Evolutionary conservation across 768 basidiomycete species (phyloP).

Genomic region (Lactarius deliciosus): DNA sequence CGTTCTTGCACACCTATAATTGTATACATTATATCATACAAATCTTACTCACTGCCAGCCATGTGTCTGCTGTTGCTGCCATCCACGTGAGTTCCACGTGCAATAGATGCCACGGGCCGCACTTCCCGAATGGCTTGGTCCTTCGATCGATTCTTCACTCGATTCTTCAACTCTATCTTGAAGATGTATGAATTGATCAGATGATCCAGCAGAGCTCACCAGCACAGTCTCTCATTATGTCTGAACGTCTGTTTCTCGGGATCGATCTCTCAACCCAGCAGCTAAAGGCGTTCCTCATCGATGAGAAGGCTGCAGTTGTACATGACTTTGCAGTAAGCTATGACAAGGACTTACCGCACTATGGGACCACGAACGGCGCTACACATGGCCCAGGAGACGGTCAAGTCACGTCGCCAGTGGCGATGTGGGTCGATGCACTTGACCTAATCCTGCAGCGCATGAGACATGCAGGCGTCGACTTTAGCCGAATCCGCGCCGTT

Average conservation of each 20-base stretch:
- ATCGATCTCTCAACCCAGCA: conserved; percentile 87
- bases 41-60: too few species aligned
- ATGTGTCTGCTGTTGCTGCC: too few species aligned
- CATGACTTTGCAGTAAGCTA: conserved; percentile 77
- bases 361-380: conserved; percentile 66
- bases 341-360: conserved; percentile 72
- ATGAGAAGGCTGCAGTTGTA: conserved; percentile 54
- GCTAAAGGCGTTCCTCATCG: conserved; percentile 71
- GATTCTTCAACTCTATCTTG: not conserved
- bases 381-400: conserved; percentile 62
- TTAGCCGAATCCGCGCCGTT: conserved; percentile 58
- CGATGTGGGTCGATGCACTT: conserved; percentile 84
- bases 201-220: not conserved
- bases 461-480: conserved; percentile 56
- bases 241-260: conserved; percentile 60
- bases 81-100: too few species aligned
- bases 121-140: too few species aligned
- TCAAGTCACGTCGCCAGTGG: conserved; percentile 77
- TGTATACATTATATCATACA: not conserved
- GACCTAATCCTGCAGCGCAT: conserved; percentile 71
- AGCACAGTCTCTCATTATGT: conserved; percentile 10
- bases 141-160: too few species aligned
- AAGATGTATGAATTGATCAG: not conserved
- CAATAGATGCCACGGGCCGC: too few species aligned
- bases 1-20: not conserved